Conservation (phyloP, 1,139 yeast species). For the Yarrowia galli region DNA sequence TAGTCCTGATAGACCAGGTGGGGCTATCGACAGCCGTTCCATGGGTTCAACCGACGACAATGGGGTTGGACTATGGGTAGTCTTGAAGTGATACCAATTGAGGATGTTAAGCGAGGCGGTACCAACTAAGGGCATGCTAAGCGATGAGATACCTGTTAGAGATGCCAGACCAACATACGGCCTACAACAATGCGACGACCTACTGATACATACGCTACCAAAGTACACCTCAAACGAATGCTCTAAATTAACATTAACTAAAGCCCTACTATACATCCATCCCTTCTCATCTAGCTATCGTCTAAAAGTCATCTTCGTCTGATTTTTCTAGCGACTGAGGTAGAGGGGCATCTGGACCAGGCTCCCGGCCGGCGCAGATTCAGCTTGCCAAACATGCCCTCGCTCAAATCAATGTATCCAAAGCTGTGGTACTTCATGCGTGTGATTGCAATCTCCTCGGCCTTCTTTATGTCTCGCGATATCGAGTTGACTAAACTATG, state of each 20-base stretch:
- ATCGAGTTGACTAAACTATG: constrained; percentile 1
- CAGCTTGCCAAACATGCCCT: constrained; percentile 37
- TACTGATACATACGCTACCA: too few species aligned
- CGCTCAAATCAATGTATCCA: constrained; percentile 23
- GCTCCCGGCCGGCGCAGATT: constrained; percentile 34
- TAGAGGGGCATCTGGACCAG: constrained; percentile 17
- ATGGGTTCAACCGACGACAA: too few species aligned
- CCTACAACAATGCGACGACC: too few species aligned
- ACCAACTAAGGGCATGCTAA: too few species aligned
- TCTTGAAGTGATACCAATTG: too few species aligned
- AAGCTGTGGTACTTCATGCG: constrained; percentile 34
- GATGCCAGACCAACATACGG: too few species aligned
- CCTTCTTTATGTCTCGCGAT: constrained; percentile 21
- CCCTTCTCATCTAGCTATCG: background rate
- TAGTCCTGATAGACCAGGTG: background rate
- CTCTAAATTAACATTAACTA: background rate
- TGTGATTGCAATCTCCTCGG: constrained; percentile 33
- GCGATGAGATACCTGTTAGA: too few species aligned
- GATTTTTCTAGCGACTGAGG: background rate
- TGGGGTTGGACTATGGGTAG: background rate
- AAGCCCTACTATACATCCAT: constrained; percentile 4
- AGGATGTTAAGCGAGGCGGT: too few species aligned
- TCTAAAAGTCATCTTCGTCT: constrained; percentile 5
- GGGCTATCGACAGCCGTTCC: background rate
- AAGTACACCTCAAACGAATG: too few species aligned